Percentiles rank a stretch among this genome's conserved stretches.
Evolutionary conservation across 2,329 filamentous ascomycete genomes (phyloP).

Genomic region (Pseudogymnoascus sp.): DNA sequence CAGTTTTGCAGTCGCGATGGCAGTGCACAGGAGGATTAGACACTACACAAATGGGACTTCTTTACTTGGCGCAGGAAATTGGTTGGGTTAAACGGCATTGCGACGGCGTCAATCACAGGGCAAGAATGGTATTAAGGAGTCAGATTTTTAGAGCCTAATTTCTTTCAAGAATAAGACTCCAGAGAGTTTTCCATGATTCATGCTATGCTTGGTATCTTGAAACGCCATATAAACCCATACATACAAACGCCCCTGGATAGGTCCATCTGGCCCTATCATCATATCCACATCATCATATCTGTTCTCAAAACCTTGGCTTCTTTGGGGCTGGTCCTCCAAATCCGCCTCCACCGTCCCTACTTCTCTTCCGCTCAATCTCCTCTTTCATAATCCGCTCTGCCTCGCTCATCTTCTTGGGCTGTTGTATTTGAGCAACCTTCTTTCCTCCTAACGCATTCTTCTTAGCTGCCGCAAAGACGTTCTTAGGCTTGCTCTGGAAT

Average conservation of each 20-base stretch:
- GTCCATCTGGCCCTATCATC: neutral
- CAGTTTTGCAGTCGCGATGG: slow-evolving; percentile 42
- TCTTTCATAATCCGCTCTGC: slow-evolving; percentile 84
- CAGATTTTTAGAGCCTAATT: slow-evolving; percentile 10
- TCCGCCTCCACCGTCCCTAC: slow-evolving; percentile 38
- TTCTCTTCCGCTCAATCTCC: slow-evolving; percentile 64
- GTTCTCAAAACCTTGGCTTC: slow-evolving; percentile 37
- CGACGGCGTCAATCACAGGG: slow-evolving; percentile 12
- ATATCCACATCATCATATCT: neutral
- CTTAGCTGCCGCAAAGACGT: slow-evolving; percentile 60
- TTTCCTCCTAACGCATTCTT: slow-evolving; percentile 67
- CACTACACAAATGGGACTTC: neutral
- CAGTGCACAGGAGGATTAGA: slow-evolving; percentile 41
- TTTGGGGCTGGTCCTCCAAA: slow-evolving; percentile 37
- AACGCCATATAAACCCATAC: slow-evolving; percentile 8
- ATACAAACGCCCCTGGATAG: slow-evolving; percentile 16
- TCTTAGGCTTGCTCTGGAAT: slow-evolving; percentile 61
- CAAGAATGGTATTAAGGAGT: slow-evolving; percentile 21
- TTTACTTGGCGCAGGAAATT: slow-evolving; percentile 4
- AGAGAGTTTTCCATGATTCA: neutral
- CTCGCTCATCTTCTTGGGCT: slow-evolving; percentile 78
- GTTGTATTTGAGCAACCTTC: slow-evolving; percentile 49
- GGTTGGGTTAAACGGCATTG: slow-evolving; percentile 3
- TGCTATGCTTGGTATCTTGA: neutral
- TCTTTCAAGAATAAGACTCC: slow-evolving; percentile 8